Percentiles rank a stretch among this genome's conserved stretches.
Evolutionary conservation across 805 yeast species (phyloP).

Genomic region (Starmerella vaccinii): DNA sequence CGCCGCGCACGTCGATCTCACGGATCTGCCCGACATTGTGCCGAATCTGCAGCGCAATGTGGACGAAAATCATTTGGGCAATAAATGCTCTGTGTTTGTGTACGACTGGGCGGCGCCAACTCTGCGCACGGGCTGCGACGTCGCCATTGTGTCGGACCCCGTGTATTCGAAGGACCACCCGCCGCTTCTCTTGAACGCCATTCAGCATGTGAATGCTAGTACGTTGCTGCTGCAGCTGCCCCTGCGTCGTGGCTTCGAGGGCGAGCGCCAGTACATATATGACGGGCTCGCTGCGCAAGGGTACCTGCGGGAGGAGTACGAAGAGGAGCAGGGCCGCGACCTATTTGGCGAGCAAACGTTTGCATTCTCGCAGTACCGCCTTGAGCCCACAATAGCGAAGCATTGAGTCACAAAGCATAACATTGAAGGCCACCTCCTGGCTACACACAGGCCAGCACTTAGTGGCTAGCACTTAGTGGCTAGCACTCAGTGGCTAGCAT

Average conservation of each 20-base stretch:
- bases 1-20: slow-evolving; percentile 38
- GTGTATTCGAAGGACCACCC: slow-evolving; percentile 81
- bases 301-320: slow-evolving; percentile 32
- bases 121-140: slow-evolving; percentile 36
- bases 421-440: too few relatives aligned
- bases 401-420: too few relatives aligned
- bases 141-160: slow-evolving; percentile 76
- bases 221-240: slow-evolving; percentile 65
- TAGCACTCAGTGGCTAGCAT: too few relatives aligned
- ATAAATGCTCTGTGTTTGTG: slow-evolving; percentile 36
- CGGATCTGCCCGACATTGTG: slow-evolving; percentile 73
- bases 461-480: too few relatives aligned
- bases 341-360: slow-evolving; percentile 21
- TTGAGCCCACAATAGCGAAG: too few relatives aligned
- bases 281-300: slow-evolving; percentile 34
- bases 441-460: too few relatives aligned
- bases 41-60: slow-evolving; percentile 56
- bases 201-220: slow-evolving; percentile 38
- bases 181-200: slow-evolving; percentile 52
- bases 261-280: slow-evolving; percentile 57
- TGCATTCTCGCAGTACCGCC: slow-evolving; percentile 7
- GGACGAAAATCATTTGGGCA: slow-evolving; percentile 35
- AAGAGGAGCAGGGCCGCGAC: slow-evolving; percentile 58
- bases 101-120: slow-evolving; percentile 73
- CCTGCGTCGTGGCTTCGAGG: slow-evolving; percentile 52